phyloP scores from a whole-genome alignment of 768 basidiomycete genomes.

The Hygrocybe coccinea region DNA sequence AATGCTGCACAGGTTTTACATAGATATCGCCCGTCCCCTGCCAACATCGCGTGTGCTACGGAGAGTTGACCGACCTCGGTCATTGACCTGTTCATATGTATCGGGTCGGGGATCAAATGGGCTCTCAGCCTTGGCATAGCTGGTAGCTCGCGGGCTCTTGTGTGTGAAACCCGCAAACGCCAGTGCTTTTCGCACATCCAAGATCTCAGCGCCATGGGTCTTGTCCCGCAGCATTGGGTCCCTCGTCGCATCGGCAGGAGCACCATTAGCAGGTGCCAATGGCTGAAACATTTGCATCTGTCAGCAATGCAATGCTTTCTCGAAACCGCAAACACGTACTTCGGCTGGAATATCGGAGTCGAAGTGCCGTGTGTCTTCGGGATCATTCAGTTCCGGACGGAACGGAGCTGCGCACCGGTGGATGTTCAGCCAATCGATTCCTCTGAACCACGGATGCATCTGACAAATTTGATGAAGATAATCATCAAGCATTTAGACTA shows the following conservation, averaged over 20 bases:
- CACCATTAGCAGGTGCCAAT: constrained; percentile 83
- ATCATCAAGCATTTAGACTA: constrained; percentile 1
- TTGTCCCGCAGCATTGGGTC: constrained; percentile 87
- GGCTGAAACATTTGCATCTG: constrained; percentile 53
- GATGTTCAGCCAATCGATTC: constrained; percentile 85
- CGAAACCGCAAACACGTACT: constrained; percentile 44
- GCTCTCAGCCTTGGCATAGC: constrained; percentile 69
- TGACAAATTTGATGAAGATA: constrained; percentile 27
- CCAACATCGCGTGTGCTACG: constrained; percentile 59
- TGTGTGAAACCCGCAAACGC: constrained; percentile 92
- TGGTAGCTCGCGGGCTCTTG: constrained; percentile 78
- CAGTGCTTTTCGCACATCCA: constrained; percentile 85
- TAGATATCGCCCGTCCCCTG: constrained; percentile 77
- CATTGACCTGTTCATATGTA: constrained; percentile 42
- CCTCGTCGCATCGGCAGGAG: constrained; percentile 75
- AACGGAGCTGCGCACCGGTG: constrained; percentile 84
- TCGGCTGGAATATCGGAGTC: constrained; percentile 91
- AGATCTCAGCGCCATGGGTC: constrained; percentile 77
- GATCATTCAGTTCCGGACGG: constrained; percentile 72
- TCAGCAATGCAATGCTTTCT: constrained; percentile 24
- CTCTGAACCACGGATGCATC: constrained; percentile 87
- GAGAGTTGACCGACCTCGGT: constrained; percentile 61
- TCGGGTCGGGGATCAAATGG: constrained; percentile 59
- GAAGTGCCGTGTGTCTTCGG: constrained; percentile 91
- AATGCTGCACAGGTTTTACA: constrained; percentile 42